phyloP scores from a whole-genome alignment of 768 basidiomycete species.

The Pisolithus microcarpus region DNA sequence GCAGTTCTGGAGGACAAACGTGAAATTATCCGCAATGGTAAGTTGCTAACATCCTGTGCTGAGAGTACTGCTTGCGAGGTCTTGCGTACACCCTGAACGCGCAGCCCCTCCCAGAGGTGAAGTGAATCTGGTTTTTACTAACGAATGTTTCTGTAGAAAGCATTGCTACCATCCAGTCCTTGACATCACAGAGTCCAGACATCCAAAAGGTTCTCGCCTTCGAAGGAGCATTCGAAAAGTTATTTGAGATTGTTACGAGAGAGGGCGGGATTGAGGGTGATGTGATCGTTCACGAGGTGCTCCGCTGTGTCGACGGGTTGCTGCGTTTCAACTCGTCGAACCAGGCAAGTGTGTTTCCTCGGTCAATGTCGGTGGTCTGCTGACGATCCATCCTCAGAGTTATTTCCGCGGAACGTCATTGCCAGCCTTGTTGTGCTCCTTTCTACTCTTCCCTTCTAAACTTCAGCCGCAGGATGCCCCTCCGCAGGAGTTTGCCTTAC shows the following conservation, averaged over 20 bases:
- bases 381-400: slow-evolving; percentile 48
- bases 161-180: slow-evolving; percentile 70
- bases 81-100: too few species aligned
- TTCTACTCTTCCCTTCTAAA: slow-evolving; percentile 63
- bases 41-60: slow-evolving; percentile 14
- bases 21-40: slow-evolving; percentile 86
- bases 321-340: slow-evolving; percentile 92
- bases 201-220: slow-evolving; percentile 97
- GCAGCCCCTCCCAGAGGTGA: too few species aligned
- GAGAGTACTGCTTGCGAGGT: too few species aligned
- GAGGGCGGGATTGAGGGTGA: slow-evolving; percentile 94
- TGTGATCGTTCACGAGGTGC: slow-evolving; percentile 75
- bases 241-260: slow-evolving; percentile 78
- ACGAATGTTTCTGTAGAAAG: slow-evolving; percentile 49
- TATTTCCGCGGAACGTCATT: slow-evolving; percentile 91
- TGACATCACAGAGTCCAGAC: slow-evolving; percentile 82
- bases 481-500: slow-evolving; percentile 89
- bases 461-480: slow-evolving; percentile 49
- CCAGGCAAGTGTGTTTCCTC: slow-evolving; percentile 48
- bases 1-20: slow-evolving; percentile 75
- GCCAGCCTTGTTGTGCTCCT: slow-evolving; percentile 56
- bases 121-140: background rate
- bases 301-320: slow-evolving; percentile 79
- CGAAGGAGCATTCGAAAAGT: slow-evolving; percentile 92
- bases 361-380: background rate